phyloP scores from a whole-genome alignment of 345 rosid species.

The Pistacia vera region DNA sequence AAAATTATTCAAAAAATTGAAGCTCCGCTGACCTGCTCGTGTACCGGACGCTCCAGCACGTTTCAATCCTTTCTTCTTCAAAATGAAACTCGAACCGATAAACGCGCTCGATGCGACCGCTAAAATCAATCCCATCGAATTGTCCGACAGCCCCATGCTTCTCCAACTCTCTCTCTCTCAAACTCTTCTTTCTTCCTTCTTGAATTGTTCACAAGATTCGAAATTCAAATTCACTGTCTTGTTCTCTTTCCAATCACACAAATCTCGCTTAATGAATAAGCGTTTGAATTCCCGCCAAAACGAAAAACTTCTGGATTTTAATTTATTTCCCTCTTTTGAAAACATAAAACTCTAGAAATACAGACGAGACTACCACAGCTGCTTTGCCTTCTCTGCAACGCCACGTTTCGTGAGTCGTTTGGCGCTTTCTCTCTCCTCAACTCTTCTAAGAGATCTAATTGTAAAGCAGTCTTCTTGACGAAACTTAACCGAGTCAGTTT shows the following conservation, averaged over 20 bases:
- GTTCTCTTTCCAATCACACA: not conserved
- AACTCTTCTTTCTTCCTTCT: not conserved
- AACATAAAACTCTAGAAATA: not conserved
- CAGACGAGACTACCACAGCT: not conserved
- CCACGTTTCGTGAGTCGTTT: not conserved
- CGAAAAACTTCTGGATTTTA: not conserved
- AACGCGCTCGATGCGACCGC: slow-evolving; percentile 79
- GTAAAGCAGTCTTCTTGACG: not conserved
- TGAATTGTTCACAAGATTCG: not conserved
- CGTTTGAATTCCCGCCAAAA: slow-evolving; percentile 22
- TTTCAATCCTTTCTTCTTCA: slow-evolving; percentile 96
- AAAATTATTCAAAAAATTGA: not conserved
- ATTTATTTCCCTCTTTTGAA: not conserved
- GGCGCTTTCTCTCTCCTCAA: not conserved
- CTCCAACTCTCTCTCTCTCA: not conserved
- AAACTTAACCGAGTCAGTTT: not conserved
- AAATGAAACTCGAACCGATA: slow-evolving; percentile 86
- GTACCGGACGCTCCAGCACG: slow-evolving; percentile 82
- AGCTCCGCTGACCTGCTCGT: slow-evolving; percentile 63
- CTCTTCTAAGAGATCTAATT: not conserved
- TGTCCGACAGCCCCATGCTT: slow-evolving; percentile 55
- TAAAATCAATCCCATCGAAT: slow-evolving; percentile 69
- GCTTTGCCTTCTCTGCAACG: not conserved
- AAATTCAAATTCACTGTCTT: not conserved
- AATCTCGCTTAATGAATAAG: not conserved